These are phyloP conservation scores for Aureobasidium namibiae DNA, from an alignment of 2,329 filamentous ascomycete species.

Conservation along the genomic window DNA sequence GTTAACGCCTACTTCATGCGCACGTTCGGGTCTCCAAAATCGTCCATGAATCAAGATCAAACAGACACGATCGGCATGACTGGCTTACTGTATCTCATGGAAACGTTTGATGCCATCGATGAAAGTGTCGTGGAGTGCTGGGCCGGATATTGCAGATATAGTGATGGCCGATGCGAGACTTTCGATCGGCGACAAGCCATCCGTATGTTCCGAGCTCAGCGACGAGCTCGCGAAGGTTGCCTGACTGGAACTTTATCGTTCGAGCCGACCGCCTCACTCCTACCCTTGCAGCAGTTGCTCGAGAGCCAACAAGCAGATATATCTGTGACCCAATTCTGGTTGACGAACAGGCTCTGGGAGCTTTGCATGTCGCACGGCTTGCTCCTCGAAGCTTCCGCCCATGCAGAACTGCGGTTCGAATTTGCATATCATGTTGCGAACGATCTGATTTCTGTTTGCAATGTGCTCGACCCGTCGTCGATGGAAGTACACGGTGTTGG, in stretches of 20 bases:
- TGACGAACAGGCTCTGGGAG: slow-evolving; percentile 36
- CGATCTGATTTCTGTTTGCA: neutral
- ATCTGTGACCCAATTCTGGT: slow-evolving; percentile 36
- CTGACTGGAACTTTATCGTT: slow-evolving; percentile 31
- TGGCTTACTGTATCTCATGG: slow-evolving; percentile 36
- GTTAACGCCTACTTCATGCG: slow-evolving; percentile 33
- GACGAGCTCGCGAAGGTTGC: slow-evolving; percentile 20
- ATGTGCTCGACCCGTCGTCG: slow-evolving; percentile 15
- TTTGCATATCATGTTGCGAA: slow-evolving; percentile 23
- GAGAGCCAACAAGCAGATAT: slow-evolving; percentile 37
- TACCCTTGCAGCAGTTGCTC: slow-evolving; percentile 18
- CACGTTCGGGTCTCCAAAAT: slow-evolving; percentile 31
- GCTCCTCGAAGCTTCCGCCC: slow-evolving; percentile 27
- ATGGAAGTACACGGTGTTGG: slow-evolving; percentile 37
- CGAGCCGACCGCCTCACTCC: slow-evolving; percentile 26
- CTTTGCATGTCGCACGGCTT: slow-evolving; percentile 34
- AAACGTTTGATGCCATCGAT: slow-evolving; percentile 36
- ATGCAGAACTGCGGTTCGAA: slow-evolving; percentile 29
- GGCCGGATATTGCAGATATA: slow-evolving; percentile 31
- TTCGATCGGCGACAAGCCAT: slow-evolving; percentile 26
- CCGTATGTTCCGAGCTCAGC: slow-evolving; percentile 26
- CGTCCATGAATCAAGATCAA: slow-evolving; percentile 36
- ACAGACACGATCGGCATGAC: slow-evolving; percentile 34
- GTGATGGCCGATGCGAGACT: slow-evolving; percentile 25
- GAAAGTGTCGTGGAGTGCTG: slow-evolving; percentile 37